These are phyloP conservation scores for Pseudoneurospora amorphoporcata DNA, from an alignment of 495 filamentous ascomycete genomes.

Conservation along the genomic window DNA sequence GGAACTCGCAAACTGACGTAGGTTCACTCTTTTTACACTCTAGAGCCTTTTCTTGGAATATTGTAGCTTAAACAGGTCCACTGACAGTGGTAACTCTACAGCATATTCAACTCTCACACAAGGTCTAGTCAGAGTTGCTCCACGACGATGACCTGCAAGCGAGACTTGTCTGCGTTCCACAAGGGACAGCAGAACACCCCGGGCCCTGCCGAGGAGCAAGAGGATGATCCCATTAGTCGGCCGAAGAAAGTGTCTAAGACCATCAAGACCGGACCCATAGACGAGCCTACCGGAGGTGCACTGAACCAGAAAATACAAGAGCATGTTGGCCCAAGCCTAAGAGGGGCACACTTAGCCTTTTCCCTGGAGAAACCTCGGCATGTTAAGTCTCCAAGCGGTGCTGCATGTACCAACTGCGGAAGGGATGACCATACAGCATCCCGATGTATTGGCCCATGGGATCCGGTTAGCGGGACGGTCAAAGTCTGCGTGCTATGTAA, in stretches of 20 bases:
- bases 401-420: not conserved
- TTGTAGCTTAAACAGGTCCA: not conserved
- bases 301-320: not conserved
- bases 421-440: not conserved
- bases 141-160: not conserved
- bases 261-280: not conserved
- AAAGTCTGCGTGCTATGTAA: not conserved
- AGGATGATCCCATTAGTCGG: not conserved
- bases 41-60: not conserved
- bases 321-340: not conserved
- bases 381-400: not conserved
- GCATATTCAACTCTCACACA: not conserved
- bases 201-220: not conserved
- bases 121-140: not conserved
- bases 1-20: not conserved
- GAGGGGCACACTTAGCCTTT: not conserved
- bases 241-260: not conserved
- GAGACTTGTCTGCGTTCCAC: not conserved
- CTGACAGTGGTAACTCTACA: not conserved
- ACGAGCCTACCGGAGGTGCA: not conserved
- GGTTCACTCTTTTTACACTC: not conserved
- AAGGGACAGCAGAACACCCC: not conserved
- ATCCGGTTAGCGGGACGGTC: not conserved
- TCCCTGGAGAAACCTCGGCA: not conserved
- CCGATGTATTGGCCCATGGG: not conserved